Base-by-base conservation (phyloP, 352 stramenopile species). In the Blastocystis sp. region DNA sequence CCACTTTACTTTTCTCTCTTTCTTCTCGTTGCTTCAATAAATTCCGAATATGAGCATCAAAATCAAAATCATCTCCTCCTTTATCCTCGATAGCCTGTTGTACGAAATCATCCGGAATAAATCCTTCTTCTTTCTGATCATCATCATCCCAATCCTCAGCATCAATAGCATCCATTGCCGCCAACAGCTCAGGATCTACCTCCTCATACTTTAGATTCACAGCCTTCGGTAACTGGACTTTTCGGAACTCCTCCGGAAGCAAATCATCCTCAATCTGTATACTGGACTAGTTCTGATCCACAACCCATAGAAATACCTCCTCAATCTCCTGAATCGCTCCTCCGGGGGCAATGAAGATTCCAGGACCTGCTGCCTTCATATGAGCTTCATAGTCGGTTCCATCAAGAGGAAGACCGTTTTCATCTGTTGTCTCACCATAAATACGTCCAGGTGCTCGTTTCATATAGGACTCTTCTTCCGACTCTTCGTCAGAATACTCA, bases 181-280 rank as follows among this genome's bases (percentile, higher is more conserved):
- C 69, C 46, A 80, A 43, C 39, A 80, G 24, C n/a, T 80, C 69
- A 14, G 69, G 43, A 61, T 80, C 69, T 42, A 80, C 69, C 37
- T 80, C 69, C 14, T 80, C 69, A 54, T 80, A 80, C 52, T 80
- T 80, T 54, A 80, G 43, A 39, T 80, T 80, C 69, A 80, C 69
- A 27, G 69, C 69, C 46, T 80, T 80, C 43, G 69, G 69, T 21
- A 80, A 54, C 32, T 63, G 69, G 27, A 49, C 61, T 27, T 49
- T 80, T 59, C 69, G 69, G 14, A 59, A 49, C 24, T 80, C 69
- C 7, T 51, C 39, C 7, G 69, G 39, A 14, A 80, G 69, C 37
- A 80, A 27, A 16, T 80, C 69, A 32, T 80, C 69, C 9, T 80
- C 69, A 24, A 80, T 27, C 7, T 80, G 42, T 11, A 80, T 61